Conservation (phyloP, 345 rosid genomes). For the Xanthoceras sorbifolium region DNA sequence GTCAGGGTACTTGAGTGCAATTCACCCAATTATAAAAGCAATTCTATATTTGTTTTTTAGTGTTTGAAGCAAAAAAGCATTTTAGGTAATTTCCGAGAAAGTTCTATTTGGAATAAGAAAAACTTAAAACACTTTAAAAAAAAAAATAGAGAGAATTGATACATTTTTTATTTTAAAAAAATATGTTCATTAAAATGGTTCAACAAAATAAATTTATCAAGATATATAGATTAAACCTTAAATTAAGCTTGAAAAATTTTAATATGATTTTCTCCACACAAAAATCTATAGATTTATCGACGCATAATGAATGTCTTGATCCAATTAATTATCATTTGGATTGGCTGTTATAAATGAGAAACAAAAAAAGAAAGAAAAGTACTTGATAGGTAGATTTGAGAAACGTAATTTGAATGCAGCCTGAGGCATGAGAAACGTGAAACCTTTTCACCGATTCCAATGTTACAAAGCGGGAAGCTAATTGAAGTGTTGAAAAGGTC, state of each 20-base stretch:
- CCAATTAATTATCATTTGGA: too few species aligned
- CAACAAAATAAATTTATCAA: too few species aligned
- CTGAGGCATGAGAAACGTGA: neutral
- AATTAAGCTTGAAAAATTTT: too few species aligned
- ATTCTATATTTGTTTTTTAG: neutral
- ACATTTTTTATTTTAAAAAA: neutral
- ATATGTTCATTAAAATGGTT: too few species aligned
- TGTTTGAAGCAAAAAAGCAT: neutral
- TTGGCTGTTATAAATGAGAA: too few species aligned
- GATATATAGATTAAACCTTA: too few species aligned
- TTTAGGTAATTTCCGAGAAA: neutral
- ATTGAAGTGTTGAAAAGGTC: neutral
- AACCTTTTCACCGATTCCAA: constrained; percentile 5
- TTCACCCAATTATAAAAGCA: too few species aligned
- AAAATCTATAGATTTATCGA: too few species aligned
- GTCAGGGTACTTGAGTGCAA: too few species aligned
- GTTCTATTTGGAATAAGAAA: neutral
- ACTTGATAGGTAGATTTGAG: neutral
- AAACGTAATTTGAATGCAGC: neutral
- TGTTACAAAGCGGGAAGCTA: neutral
- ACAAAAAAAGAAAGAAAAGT: neutral
- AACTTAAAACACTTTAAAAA: neutral
- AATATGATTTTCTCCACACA: too few species aligned
- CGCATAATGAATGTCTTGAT: too few species aligned
- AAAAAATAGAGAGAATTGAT: neutral